Evolutionary conservation across 495 filamentous ascomycete genomes (phyloP), one percentile per base, ranked within the genome.

Genomic region (Pseudomonodictys pantanalensis): DNA sequence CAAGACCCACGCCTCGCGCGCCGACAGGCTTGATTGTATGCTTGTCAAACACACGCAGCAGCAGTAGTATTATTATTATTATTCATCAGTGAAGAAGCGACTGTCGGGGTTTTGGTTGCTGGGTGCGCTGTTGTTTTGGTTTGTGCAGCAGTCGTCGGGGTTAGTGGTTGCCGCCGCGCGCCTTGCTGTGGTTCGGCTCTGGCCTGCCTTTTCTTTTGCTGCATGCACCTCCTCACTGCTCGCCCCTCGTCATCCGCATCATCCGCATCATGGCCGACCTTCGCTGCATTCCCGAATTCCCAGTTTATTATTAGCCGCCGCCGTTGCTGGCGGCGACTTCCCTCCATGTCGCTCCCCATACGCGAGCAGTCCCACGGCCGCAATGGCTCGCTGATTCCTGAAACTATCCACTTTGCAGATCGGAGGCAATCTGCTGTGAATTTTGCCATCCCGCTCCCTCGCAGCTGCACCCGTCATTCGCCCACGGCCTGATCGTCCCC

Each of bases 391-490:
- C n/a, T n/a, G n/a, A 41, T 5, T 12, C 38, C 15, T 41, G 38
- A 41, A 41, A 41, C 38, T 5, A 3, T 28, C 29, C 32, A 28
- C 10, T 12, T 42, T 12, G 33, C 22, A 48, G 35, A 50, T 42
- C 29, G 41, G 51, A 50, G 52, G 58, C 58, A 62, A 56, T 42
- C 39, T 62, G 33, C 10, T n/a, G 9, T 18, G 15, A n/a, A 26
- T n/a, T 52, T 29, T 54, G 24, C 18, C 41, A n/a, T 29, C 50
- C 29, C 20, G 20, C 29, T 15, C 23, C 29, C 17, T 6, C 58
- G 26, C 17, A 10, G n/a, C 32, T 44, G 33, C 38, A 45, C 33
- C 32, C 33, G 56, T 48, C 9, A 45, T 45, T 45, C 42, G 48
- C 29, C 38, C 11, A 18, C 23, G 9, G 35, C 22, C 25, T 10